phyloP scores from a whole-genome alignment of 2,329 filamentous ascomycete genomes.

The Fusarium goolgardi region DNA sequence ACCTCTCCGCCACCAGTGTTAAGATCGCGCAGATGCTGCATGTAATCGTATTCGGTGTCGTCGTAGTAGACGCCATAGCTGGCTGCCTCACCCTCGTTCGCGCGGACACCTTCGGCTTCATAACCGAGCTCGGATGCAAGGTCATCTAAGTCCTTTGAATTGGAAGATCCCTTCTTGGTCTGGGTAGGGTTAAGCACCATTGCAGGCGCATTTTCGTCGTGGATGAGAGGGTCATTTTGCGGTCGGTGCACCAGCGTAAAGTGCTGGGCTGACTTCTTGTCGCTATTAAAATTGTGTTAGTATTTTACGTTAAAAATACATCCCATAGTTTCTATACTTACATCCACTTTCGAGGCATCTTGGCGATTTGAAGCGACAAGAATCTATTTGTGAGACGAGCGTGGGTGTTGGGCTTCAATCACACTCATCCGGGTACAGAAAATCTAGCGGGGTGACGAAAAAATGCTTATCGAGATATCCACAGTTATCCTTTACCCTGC shows the following conservation, averaged over 20 bases:
- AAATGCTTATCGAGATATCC: conserved; percentile 46
- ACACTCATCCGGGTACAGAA: conserved; percentile 47
- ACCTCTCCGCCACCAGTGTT: conserved; percentile 77
- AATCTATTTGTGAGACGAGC: conserved; percentile 24
- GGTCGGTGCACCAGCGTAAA: conserved; percentile 95
- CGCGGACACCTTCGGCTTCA: conserved; percentile 73
- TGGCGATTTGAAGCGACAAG: conserved; percentile 51
- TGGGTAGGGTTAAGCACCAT: conserved; percentile 85
- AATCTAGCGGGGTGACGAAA: conserved; percentile 48
- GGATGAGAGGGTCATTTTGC: conserved; percentile 96
- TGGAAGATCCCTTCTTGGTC: conserved; percentile 54
- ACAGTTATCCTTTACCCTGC: conserved; percentile 45
- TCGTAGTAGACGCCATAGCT: conserved; percentile 95
- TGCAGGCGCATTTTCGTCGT: conserved; percentile 87
- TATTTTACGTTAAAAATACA: background rate
- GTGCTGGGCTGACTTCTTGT: conserved; percentile 93
- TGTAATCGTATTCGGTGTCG: conserved; percentile 97
- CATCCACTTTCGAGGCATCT: conserved; percentile 62
- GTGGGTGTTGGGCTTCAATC: conserved; percentile 47
- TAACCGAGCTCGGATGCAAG: conserved; percentile 80
- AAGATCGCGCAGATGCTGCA: conserved; percentile 98
- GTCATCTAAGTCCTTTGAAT: conserved; percentile 77
- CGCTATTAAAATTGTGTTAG: conserved; percentile 51
- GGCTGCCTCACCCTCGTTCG: conserved; percentile 96
- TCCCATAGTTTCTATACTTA: background rate